Evolutionary conservation across 2,329 filamentous ascomycete genomes (phyloP).

Genomic region (Lachnellula cervina): DNA sequence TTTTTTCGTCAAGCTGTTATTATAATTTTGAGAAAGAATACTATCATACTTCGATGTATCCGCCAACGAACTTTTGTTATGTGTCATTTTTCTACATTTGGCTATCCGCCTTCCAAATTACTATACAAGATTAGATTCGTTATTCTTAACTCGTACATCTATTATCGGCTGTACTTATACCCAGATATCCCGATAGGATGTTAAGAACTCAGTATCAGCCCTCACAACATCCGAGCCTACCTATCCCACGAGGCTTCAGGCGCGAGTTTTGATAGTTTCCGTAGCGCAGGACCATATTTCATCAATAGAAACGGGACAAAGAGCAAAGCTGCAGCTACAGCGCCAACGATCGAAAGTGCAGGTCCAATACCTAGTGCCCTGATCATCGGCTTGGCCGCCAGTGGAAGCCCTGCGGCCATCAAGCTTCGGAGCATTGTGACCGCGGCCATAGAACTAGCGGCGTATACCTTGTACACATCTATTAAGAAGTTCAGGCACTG

Average conservation of each 20-base stretch:
- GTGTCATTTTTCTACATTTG: too few species aligned
- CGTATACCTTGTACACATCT: conserved; percentile 44
- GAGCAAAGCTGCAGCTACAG: conserved; percentile 47
- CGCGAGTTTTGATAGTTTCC: conserved; percentile 39
- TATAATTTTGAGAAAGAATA: too few species aligned
- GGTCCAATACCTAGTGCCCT: conserved; percentile 60
- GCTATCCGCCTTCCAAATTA: too few species aligned
- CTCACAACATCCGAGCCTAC: too few species aligned
- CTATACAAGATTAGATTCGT: too few species aligned
- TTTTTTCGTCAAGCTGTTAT: too few species aligned
- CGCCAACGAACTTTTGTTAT: too few species aligned
- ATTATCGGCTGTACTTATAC: too few species aligned
- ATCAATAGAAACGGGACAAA: conserved; percentile 53
- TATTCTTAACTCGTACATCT: too few species aligned
- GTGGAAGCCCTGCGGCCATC: conserved; percentile 42
- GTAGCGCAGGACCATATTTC: conserved; percentile 33
- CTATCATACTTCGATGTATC: too few species aligned
- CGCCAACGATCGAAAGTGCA: conserved; percentile 58
- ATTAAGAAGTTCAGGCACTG: conserved; percentile 30
- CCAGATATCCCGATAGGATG: too few species aligned
- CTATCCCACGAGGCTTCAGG: conserved; percentile 18
- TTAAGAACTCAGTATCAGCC: too few species aligned
- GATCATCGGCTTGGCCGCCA: conserved; percentile 47
- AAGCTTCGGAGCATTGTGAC: conserved; percentile 41
- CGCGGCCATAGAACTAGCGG: conserved; percentile 41